Evolutionary conservation across 306 rosid species (phyloP), one percentile per base, ranked within the genome.

Genomic region (Prunus fruticosa): DNA sequence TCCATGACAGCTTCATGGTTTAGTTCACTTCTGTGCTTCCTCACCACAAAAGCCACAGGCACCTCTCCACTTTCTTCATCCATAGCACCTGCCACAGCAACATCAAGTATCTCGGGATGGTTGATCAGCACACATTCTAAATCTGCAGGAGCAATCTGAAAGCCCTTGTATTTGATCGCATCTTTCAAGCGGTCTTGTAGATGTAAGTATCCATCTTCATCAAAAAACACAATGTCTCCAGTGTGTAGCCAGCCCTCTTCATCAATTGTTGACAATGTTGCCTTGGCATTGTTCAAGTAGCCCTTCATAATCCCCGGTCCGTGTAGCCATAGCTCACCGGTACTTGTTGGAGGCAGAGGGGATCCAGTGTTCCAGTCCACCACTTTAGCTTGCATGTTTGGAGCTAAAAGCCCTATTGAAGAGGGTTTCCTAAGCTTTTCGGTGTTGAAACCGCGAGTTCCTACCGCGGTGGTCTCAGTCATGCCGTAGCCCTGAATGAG

Each of bases 401-500:
- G 97, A 77, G 93, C 96, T 68, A 95, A 83, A 68, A 95, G 88
- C 72, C 98, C 98, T 34, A 90, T 57, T 66, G 97, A 95, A 80
- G 84, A 79, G 78, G 80, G 86, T 15, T 85, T 92, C 77, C n/a
- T 80, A 71, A 75, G 51, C 85, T 77, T 83, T 74, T 82, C 83
- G 49, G 90, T 85, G 85, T 92, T 95, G 89, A 89, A 85, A 82
- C 98, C 93, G 1, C 97, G 91, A 72, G 97, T 74, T 84, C 93
- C 97, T 45, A 90, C 85, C 52, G 96, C 97, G 25, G 96, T 80
- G 1, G 98, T 81, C 76, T 95, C 98, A 11, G 97, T 95, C 97
- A 95, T 81, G 81, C 96, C 98, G 80, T 92, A 95, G 61, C 98
- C 98, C 97, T 94, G 97, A 86, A 92, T 92, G 74, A 94, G 76